A percentile compares a stretch with the other conserved stretches of the same genome.
Evolutionary conservation across 768 basidiomycete species (phyloP).

Genomic region (Dictyophora rubrovolvata): DNA sequence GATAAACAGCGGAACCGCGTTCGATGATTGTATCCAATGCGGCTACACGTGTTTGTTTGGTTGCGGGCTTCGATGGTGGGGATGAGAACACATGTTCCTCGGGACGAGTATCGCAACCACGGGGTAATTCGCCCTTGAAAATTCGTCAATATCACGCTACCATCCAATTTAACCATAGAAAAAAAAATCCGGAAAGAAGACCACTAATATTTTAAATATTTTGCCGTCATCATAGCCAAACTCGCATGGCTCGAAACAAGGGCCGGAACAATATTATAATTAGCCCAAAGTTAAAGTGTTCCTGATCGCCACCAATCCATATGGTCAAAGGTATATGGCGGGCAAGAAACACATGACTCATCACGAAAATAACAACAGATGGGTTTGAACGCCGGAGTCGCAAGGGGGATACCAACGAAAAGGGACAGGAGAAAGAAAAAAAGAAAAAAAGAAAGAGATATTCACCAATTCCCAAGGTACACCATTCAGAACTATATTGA

Average conservation of each 20-base stretch:
- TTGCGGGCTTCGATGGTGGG: neutral
- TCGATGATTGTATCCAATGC: conserved; percentile 63
- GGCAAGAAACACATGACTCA: neutral
- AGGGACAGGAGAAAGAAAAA: neutral
- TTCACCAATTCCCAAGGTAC: conserved; percentile 59
- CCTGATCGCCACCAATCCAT: neutral
- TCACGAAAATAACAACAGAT: neutral
- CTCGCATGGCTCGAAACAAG: neutral
- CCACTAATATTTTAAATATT: neutral
- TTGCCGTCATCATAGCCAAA: neutral
- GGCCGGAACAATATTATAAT: neutral
- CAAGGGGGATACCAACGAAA: neutral
- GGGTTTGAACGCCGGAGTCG: neutral
- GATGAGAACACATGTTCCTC: conserved; percentile 7
- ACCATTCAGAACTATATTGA: conserved; percentile 54
- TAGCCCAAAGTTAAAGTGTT: neutral
- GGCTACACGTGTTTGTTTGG: conserved; percentile 31
- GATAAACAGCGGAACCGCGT: conserved; percentile 27
- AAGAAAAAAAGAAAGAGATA: neutral
- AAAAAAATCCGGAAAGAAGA: neutral
- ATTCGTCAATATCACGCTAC: neutral
- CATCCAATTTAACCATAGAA: neutral
- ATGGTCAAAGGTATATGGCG: neutral
- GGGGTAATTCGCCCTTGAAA: conserved; percentile 6
- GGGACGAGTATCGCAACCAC: conserved; percentile 4